phyloP scores from a whole-genome alignment of 2,329 filamentous ascomycete species.

The Monosporascus sp. region DNA sequence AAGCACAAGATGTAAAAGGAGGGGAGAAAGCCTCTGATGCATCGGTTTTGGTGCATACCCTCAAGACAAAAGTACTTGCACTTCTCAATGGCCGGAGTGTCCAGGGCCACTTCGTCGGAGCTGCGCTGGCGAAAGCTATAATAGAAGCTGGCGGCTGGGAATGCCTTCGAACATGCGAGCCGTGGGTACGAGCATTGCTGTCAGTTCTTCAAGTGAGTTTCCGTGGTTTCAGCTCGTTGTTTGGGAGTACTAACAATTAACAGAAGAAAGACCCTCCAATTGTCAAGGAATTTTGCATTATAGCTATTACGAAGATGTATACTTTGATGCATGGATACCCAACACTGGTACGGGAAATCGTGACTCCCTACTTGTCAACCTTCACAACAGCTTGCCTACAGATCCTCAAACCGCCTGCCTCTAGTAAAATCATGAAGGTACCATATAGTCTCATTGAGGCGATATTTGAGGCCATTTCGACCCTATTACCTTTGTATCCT shows the following conservation, averaged over 20 bases:
- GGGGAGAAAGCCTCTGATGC: slow-evolving; percentile 60
- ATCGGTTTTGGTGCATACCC: slow-evolving; percentile 69
- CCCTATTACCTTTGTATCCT: slow-evolving; percentile 73
- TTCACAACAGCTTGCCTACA: slow-evolving; percentile 72
- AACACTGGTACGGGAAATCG: slow-evolving; percentile 80
- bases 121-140: slow-evolving; percentile 72
- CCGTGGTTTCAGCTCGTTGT: neutral
- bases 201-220: slow-evolving; percentile 61
- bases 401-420: slow-evolving; percentile 45
- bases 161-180: slow-evolving; percentile 63
- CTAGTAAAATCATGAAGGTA: slow-evolving; percentile 33
- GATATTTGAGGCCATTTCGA: slow-evolving; percentile 65
- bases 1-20: slow-evolving; percentile 52
- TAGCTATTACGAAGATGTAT: slow-evolving; percentile 79
- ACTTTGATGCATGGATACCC: slow-evolving; percentile 75
- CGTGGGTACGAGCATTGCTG: slow-evolving; percentile 75
- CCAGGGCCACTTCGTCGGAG: slow-evolving; percentile 72
- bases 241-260: slow-evolving; percentile 1
- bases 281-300: slow-evolving; percentile 70
- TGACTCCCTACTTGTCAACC: slow-evolving; percentile 70
- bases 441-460: slow-evolving; percentile 55
- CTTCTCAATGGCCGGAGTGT: slow-evolving; percentile 71
- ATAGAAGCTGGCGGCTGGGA: slow-evolving; percentile 84
- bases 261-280: slow-evolving; percentile 73
- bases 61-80: slow-evolving; percentile 72